A percentile compares a stretch with the other conserved stretches of the same genome.
phyloP scores from a whole-genome alignment of 1,284 basidiomycete genomes.

The Irpex sp. region DNA sequence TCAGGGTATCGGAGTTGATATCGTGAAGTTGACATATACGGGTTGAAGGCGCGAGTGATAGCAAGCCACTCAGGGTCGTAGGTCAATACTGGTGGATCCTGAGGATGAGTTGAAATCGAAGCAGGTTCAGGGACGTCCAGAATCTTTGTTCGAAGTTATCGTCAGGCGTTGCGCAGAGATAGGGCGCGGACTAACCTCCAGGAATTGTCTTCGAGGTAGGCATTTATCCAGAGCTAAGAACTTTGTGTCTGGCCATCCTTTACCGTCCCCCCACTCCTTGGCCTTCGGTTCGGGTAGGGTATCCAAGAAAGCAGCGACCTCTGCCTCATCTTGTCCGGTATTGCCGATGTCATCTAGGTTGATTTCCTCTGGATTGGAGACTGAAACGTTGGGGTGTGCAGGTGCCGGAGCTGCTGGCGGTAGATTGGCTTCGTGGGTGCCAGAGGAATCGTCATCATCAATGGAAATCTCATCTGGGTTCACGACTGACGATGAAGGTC shows the following conservation, averaged over 20 bases:
- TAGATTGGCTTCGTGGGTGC: neutral
- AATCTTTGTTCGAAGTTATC: slow-evolving; percentile 43
- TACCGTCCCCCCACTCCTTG: neutral
- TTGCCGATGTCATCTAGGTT: slow-evolving; percentile 42
- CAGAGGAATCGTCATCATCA: slow-evolving; percentile 32
- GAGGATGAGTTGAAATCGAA: neutral
- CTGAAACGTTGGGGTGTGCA: slow-evolving; percentile 12
- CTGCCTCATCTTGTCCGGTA: neutral
- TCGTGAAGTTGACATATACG: slow-evolving; percentile 60
- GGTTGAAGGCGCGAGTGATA: slow-evolving; percentile 84
- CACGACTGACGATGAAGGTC: slow-evolving; percentile 4
- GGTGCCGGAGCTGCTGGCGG: neutral
- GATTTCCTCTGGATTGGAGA: slow-evolving; percentile 71
- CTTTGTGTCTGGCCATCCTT: slow-evolving; percentile 46
- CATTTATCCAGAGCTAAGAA: slow-evolving; percentile 97
- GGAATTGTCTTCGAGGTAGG: slow-evolving; percentile 74
- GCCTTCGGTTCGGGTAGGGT: slow-evolving; percentile 14
- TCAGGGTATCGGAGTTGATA: slow-evolving; percentile 58
- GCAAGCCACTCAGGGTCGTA: slow-evolving; percentile 95
- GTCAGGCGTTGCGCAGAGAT: neutral
- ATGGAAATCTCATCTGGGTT: slow-evolving; percentile 43
- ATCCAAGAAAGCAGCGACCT: neutral
- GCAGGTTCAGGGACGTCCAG: slow-evolving; percentile 54
- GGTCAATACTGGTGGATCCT: slow-evolving; percentile 37
- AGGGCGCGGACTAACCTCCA: slow-evolving; percentile 60